These are phyloP conservation scores for Penicillium maclennaniae DNA, from an alignment of 495 filamentous ascomycete species.

Conservation along the genomic window DNA sequence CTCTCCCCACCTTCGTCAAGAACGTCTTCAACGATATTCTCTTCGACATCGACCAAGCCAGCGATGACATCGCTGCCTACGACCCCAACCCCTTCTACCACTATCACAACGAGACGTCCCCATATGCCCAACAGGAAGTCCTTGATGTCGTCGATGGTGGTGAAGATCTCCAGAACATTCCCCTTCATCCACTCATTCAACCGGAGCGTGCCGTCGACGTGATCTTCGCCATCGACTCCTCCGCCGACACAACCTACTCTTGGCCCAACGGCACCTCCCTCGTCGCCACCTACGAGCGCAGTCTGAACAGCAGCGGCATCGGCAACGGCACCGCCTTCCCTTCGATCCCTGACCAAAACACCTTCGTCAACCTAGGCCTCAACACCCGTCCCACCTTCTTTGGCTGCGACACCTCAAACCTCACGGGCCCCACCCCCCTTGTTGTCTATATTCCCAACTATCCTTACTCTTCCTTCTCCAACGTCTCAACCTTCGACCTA, in stretches of 20 bases:
- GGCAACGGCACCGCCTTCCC: slow-evolving; percentile 84
- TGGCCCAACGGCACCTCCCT: slow-evolving; percentile 89
- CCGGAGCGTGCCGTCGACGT: slow-evolving; percentile 76
- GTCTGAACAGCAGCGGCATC: slow-evolving; percentile 50
- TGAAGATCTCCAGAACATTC: slow-evolving; percentile 82
- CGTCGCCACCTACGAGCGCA: slow-evolving; percentile 79
- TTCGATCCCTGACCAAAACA: slow-evolving; percentile 72
- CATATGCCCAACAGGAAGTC: slow-evolving; percentile 45
- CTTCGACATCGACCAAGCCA: slow-evolving; percentile 43
- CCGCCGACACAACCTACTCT: slow-evolving; percentile 67
- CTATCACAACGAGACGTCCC: slow-evolving; percentile 63
- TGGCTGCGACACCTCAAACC: slow-evolving; percentile 74
- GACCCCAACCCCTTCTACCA: slow-evolving; percentile 79
- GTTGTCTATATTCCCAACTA: slow-evolving; percentile 89
- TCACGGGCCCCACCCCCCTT: slow-evolving; percentile 53
- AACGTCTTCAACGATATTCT: slow-evolving; percentile 55
- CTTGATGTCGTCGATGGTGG: slow-evolving; percentile 87
- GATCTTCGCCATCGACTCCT: slow-evolving; percentile 86
- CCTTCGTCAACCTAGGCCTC: slow-evolving; percentile 80
- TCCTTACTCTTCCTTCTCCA: slow-evolving; percentile 70
- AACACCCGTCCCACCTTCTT: slow-evolving; percentile 91
- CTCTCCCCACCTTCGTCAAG: slow-evolving; percentile 51
- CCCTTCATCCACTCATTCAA: slow-evolving; percentile 81
- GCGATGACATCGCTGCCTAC: slow-evolving; percentile 80
- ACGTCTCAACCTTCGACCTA: slow-evolving; percentile 68